These are phyloP conservation scores for Trametes sanguinea DNA, from an alignment of 768 basidiomycete species.

Conservation along the genomic window DNA sequence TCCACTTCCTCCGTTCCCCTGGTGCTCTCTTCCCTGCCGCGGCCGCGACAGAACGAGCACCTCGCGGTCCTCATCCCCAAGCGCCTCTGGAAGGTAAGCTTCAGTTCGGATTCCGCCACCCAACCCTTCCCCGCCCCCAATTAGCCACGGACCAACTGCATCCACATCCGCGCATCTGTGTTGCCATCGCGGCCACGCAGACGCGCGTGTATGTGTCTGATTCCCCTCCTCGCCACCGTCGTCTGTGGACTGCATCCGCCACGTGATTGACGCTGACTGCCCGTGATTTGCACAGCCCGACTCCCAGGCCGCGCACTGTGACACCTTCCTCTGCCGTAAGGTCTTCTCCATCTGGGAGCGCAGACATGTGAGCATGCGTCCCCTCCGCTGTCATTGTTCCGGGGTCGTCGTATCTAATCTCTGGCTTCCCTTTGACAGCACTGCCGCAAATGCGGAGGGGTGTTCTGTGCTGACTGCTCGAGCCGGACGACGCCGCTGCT, in stretches of 20 bases:
- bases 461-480: conserved; percentile 70
- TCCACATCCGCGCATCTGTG: conserved; percentile 9
- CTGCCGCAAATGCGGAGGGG: conserved; percentile 82
- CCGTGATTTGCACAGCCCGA: conserved; percentile 51
- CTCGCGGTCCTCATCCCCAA: conserved; percentile 74
- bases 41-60: conserved; percentile 57
- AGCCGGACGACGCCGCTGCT: conserved; percentile 62
- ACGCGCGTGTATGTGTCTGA: conserved; percentile 1
- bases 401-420: conserved; percentile 26
- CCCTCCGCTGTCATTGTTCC: conserved; percentile 21
- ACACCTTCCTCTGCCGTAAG: conserved; percentile 70
- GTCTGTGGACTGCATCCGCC: conserved; percentile 5
- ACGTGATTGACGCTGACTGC: conserved; percentile 22
- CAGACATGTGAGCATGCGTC: conserved; percentile 58
- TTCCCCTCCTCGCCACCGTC: background rate
- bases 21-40: conserved; percentile 22
- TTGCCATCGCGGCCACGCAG: conserved; percentile 9
- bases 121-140: background rate
- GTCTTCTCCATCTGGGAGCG: conserved; percentile 71
- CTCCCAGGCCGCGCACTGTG: conserved; percentile 59
- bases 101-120: no score
- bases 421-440: conserved; percentile 47
- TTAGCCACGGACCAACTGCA: background rate
- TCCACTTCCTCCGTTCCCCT: conserved; percentile 14
- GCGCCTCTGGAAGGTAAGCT: conserved; percentile 67